Base-by-base conservation (phyloP, 257 asterid species). In the Cordia subcordata region DNA sequence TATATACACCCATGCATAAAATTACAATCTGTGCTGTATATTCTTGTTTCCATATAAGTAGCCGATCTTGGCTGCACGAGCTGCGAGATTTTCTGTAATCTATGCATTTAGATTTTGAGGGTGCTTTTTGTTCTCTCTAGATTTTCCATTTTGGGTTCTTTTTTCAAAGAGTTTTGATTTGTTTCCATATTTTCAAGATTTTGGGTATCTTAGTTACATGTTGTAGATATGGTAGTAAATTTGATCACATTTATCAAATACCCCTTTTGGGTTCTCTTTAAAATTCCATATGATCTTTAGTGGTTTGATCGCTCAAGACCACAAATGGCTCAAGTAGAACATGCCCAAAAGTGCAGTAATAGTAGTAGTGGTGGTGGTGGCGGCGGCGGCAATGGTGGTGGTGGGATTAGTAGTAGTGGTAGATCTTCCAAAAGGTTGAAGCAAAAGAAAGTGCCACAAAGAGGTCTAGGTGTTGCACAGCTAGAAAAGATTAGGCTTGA, bases 391-490 rank as follows among this genome's bases (percentile, higher is more conserved):
- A 56, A 9, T 27, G 38, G 59, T 38, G 65, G 67, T n/a, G 57
- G 58, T 17, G 54, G 61, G 5, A 59, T 69, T 13, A 21, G 61
- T 52, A 40, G 65, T 62, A 11, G 72, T 55, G 35, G 67, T 59
- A 70, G 77, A 71, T 60, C 77, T 60, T 62, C 72, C 10, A 79
- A 80, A 61, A 87, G 75, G 72, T 72, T 66, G 68, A 91, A 91
- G 76, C 94, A 81, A 19, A 91, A 85, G 64, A 91, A 81, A 45
- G 82, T 82, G 8, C 95, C 98, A 10, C 98, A 85, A 59, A 83
- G 98, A 61, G 98, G 98, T 13, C 70, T 88, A 57, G 96, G 98
- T 63, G 96, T 91, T 60, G 98, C 96, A 27, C 98, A 88, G 75
- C 88, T 91, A 47, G 98, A 91, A 60, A 91, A 74, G 70, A 85